phyloP scores from a whole-genome alignment of 208 protist genomes.

The Trypanosoma platydactyli region DNA sequence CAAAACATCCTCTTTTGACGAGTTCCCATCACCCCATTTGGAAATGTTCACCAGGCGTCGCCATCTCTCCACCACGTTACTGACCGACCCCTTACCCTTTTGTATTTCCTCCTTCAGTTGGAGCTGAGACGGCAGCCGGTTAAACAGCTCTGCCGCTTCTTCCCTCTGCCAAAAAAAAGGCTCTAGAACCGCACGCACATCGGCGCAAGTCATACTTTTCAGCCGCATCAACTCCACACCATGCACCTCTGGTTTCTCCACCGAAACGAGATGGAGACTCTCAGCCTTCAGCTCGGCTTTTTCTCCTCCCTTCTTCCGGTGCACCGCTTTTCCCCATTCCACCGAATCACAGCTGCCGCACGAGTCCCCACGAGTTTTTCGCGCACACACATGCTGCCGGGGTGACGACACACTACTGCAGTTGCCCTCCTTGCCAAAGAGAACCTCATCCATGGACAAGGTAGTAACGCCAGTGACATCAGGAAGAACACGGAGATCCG shows the following conservation, averaged over 20 bases:
- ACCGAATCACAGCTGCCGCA: background rate
- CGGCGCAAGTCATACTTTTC: slow-evolving; percentile 57
- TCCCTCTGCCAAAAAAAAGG: slow-evolving; percentile 61
- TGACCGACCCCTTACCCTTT: background rate
- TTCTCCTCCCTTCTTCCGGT: background rate
- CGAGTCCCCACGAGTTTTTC: background rate
- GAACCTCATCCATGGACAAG: slow-evolving; percentile 36
- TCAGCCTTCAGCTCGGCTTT: no score
- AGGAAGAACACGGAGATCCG: background rate
- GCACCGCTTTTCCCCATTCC: no score
- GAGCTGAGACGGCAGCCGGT: slow-evolving; percentile 4
- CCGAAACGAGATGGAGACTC: slow-evolving; percentile 9
- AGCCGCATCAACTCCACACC: slow-evolving; percentile 28
- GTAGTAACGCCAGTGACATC: background rate
- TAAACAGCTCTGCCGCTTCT: slow-evolving; percentile 33
- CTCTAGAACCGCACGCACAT: slow-evolving; percentile 66
- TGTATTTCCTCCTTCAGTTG: background rate
- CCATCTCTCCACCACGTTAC: slow-evolving; percentile 16
- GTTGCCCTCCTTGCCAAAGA: slow-evolving; percentile 25
- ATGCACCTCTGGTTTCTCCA: background rate
- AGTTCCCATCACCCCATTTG: slow-evolving; percentile 26
- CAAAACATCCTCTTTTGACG: slow-evolving; percentile 33
- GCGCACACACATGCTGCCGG: background rate
- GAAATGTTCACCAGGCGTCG: slow-evolving; percentile 29
- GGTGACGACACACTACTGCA: background rate